A percentile compares a stretch with the other conserved stretches of the same genome.
These are phyloP conservation scores for Pouteria campechiana DNA, from an alignment of 179 eudicot genomes.

Conservation along the genomic window DNA sequence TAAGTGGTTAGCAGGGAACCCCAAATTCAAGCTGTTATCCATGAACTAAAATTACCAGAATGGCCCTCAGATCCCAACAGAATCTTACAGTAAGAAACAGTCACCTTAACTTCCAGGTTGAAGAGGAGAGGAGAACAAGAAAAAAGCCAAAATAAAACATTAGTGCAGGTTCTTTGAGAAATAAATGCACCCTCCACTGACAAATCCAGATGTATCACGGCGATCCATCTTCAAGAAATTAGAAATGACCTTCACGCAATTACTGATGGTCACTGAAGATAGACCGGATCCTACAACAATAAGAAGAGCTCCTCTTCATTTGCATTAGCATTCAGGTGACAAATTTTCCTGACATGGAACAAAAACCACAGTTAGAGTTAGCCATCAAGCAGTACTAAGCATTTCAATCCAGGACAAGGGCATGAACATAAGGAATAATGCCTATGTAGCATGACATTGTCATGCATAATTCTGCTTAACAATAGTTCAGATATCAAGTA, in stretches of 20 bases:
- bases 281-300: constrained; percentile 11
- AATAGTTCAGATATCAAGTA: too few species aligned
- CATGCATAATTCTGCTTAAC: too few species aligned
- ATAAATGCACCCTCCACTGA: constrained; percentile 72
- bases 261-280: constrained; percentile 8
- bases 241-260: constrained; percentile 3
- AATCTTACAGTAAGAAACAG: constrained; percentile 40
- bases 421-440: too few species aligned
- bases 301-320: too few species aligned
- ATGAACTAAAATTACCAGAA: constrained; percentile 27
- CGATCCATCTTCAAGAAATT: constrained; percentile 61
- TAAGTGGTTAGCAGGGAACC: constrained; percentile 28
- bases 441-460: too few species aligned
- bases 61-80: constrained; percentile 20
- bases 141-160: constrained; percentile 32
- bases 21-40: constrained; percentile 43
- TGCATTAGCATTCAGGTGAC: constrained; percentile 1
- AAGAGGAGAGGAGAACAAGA: constrained; percentile 3
- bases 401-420: too few species aligned
- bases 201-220: constrained; percentile 91
- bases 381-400: background rate
- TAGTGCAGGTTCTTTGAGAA: constrained; percentile 35
- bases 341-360: constrained; percentile 43
- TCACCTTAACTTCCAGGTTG: constrained; percentile 67
- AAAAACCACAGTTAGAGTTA: constrained; percentile 2